Percentiles rank a stretch among this genome's conserved stretches.
Evolutionary conservation across 805 yeast species (phyloP).

Genomic region (Pichia paraexigua): DNA sequence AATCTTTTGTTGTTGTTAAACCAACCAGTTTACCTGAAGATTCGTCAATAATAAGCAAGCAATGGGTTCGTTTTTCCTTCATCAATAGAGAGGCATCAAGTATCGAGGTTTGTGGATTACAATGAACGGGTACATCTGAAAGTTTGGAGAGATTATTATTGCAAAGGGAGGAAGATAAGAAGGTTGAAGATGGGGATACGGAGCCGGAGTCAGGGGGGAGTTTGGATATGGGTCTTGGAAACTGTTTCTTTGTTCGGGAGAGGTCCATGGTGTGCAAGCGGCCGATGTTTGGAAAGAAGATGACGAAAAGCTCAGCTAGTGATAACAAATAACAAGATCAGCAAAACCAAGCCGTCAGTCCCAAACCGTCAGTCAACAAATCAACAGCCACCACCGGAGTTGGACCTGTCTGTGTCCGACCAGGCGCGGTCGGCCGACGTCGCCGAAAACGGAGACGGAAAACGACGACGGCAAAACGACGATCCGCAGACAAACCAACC

Average conservation of each 20-base stretch:
- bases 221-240: background rate
- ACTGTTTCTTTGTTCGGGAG: background rate
- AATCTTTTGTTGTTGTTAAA: constrained; percentile 37
- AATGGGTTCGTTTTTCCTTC: constrained; percentile 34
- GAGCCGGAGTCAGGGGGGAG: background rate
- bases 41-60: constrained; percentile 31
- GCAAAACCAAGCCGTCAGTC: too few species aligned
- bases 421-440: too few species aligned
- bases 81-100: constrained; percentile 29
- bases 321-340: background rate
- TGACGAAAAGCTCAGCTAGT: background rate
- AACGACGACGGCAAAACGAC: too few species aligned
- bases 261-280: background rate
- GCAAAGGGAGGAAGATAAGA: background rate
- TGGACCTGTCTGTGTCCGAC: too few species aligned
- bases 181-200: background rate
- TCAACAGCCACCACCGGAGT: background rate
- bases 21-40: constrained; percentile 28
- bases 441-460: background rate
- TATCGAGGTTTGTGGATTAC: constrained; percentile 28
- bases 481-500: too few species aligned
- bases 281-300: background rate
- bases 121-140: constrained; percentile 32
- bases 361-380: too few species aligned
- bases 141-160: constrained; percentile 10